phyloP scores from a whole-genome alignment of 805 yeast genomes.

The Kuraishia piskuri region DNA sequence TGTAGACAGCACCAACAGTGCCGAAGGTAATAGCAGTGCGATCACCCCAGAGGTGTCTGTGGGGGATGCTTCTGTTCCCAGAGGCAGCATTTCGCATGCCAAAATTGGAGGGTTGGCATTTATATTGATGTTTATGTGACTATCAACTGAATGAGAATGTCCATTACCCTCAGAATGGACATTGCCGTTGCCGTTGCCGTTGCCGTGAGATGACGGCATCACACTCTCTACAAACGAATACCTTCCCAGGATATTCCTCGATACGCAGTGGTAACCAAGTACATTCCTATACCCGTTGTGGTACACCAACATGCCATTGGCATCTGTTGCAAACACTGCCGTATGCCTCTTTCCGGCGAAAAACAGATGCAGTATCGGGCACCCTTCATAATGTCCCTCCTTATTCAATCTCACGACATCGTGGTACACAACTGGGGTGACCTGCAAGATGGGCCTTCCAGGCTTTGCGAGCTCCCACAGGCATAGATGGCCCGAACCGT shows the following conservation, averaged over 20 bases:
- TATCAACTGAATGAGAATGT: too few species aligned
- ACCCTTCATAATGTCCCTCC: slow-evolving; percentile 28
- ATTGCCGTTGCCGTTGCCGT: background rate
- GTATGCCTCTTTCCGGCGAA: slow-evolving; percentile 46
- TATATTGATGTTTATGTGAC: background rate
- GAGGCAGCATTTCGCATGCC: slow-evolving; percentile 44
- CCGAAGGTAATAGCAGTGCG: slow-evolving; percentile 47
- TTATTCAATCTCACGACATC: slow-evolving; percentile 11
- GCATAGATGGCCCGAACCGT: slow-evolving; percentile 50
- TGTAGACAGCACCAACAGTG: slow-evolving; percentile 45
- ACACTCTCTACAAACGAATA: slow-evolving; percentile 15
- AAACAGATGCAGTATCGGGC: slow-evolving; percentile 32
- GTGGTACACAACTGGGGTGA: slow-evolving; percentile 19
- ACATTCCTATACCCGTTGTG: slow-evolving; percentile 60
- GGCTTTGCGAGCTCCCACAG: slow-evolving; percentile 54
- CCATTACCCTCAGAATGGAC: background rate
- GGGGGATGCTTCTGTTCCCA: slow-evolving; percentile 44
- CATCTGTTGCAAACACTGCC: slow-evolving; percentile 48
- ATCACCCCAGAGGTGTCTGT: slow-evolving; percentile 52
- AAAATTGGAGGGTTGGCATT: slow-evolving; percentile 16
- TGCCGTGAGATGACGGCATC: background rate
- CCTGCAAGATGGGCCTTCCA: slow-evolving; percentile 18
- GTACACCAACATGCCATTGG: slow-evolving; percentile 45
- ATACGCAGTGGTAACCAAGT: slow-evolving; percentile 36
- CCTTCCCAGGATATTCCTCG: slow-evolving; percentile 46